These are phyloP conservation scores for Saccharomyces mikatae DNA, from an alignment of 805 yeast genomes.

Conservation along the genomic window DNA sequence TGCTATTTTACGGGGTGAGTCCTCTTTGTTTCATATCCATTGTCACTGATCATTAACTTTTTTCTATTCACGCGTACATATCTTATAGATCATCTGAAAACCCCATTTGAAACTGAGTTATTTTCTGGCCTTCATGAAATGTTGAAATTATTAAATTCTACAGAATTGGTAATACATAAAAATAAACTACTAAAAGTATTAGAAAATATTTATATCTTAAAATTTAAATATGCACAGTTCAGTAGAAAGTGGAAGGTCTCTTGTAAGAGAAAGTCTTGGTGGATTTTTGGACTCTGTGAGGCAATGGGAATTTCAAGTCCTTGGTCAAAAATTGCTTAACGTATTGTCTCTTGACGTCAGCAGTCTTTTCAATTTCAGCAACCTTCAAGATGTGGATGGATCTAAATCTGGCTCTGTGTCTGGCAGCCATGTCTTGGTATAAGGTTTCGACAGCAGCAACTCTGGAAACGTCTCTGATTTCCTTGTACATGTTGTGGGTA, in stretches of 20 bases:
- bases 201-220: slow-evolving; percentile 3
- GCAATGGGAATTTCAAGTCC: slow-evolving; percentile 98
- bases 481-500: slow-evolving; percentile 99
- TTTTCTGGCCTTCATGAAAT: neutral
- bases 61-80: neutral
- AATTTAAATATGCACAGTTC: slow-evolving; percentile 30
- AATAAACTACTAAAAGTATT: slow-evolving; percentile 4
- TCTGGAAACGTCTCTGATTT: slow-evolving; percentile 99
- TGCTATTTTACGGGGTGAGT: neutral
- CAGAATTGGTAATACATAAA: slow-evolving; percentile 25
- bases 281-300: slow-evolving; percentile 96
- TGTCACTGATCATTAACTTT: neutral
- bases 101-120: neutral
- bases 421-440: slow-evolving; percentile 99
- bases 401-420: slow-evolving; percentile 99
- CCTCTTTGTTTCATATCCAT: neutral
- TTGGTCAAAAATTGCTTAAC: slow-evolving; percentile 91
- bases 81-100: neutral
- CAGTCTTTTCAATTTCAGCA: slow-evolving; percentile 95
- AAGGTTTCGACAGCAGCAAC: slow-evolving; percentile 96
- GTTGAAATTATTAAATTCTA: slow-evolving; percentile 12
- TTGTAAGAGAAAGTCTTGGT: slow-evolving; percentile 79
- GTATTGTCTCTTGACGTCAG: slow-evolving; percentile 98
- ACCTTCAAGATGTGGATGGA: slow-evolving; percentile 98
- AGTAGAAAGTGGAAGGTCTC: slow-evolving; percentile 97